phyloP scores from a whole-genome alignment of 2,329 filamentous ascomycete species.

The Penicillium sp. region DNA sequence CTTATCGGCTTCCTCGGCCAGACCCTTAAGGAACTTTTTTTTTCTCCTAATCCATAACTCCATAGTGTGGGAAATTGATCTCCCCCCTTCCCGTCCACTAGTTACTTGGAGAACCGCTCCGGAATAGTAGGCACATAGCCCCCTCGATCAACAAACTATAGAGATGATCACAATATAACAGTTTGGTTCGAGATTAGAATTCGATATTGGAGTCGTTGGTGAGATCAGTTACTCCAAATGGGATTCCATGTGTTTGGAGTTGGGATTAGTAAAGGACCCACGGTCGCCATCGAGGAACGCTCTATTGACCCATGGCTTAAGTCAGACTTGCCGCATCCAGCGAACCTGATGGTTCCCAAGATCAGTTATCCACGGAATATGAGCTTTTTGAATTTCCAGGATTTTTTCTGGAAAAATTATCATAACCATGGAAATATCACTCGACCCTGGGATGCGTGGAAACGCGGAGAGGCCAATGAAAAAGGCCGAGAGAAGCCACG shows the following conservation, averaged over 20 bases:
- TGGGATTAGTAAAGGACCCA: conserved; percentile 10
- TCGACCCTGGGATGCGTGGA: conserved; percentile 1
- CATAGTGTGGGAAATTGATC: neutral
- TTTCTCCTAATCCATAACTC: neutral
- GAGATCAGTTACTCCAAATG: neutral
- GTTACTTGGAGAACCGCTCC: neutral
- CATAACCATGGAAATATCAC: conserved; percentile 6
- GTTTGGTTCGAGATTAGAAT: neutral
- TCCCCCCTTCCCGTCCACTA: neutral
- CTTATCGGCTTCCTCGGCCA: conserved; percentile 1
- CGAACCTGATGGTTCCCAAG: neutral
- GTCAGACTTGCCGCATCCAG: conserved; percentile 9
- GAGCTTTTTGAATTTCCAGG: neutral
- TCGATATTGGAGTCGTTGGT: neutral
- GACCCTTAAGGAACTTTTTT: neutral
- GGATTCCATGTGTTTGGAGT: neutral
- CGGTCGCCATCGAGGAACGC: conserved; percentile 15
- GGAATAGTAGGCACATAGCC: neutral
- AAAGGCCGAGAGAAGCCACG: neutral
- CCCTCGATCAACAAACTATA: neutral
- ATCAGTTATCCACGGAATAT: neutral
- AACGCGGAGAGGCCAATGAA: conserved; percentile 18
- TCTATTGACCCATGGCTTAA: conserved; percentile 14
- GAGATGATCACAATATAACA: conserved; percentile 1
- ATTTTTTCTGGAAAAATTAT: conserved; percentile 14